Evolutionary conservation across 129 eudicot species (phyloP), one percentile per base, ranked within the genome.

Genomic region (Ambrosia artemisiifolia): DNA sequence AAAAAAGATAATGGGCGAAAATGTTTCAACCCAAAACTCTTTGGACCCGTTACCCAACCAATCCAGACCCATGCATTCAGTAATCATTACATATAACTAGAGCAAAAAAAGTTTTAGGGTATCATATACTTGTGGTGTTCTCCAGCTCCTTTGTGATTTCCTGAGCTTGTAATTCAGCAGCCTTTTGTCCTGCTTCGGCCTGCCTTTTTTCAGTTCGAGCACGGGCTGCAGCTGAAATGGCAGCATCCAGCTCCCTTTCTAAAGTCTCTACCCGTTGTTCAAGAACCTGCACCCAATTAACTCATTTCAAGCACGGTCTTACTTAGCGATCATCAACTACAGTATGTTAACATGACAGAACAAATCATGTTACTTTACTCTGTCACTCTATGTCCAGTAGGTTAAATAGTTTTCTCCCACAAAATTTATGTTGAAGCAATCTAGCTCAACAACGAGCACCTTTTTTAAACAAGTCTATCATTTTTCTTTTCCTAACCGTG

Each of bases 181-280:
- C 92, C 78, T 86, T 93, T 76, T 93, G 96, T 42, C 88, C 90
- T 79, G 93, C 95, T 85, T 90, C 98, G 59, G 98, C 95, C 38
- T 93, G 91, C 51, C 96, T 78, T 73, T 87, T 93, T 67, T 93
- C 98, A 33, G 83, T 75, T 17, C 98, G 98, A 14, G 95, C 96
- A 74, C 67, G 95, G 69, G 95, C 98, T 44, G 96, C 89, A 48
- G 96, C 98, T 42, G 98, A 82, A 40, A 93, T 93, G 64, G 98
- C 86, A 82, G 95, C 86, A 75, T 93, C 98, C 40, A 93, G 83
- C 75, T 90, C 95, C 78, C 95, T 77, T 77, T 93, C 98, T 69
- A 93, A 84, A 40, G 88, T 82, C 78, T 87, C 92, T 34, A 93
- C 96, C 70, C 98, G 84, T 74, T 90, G 98, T 78, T 93, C 98